A percentile compares a stretch with the other conserved stretches of the same genome.
phyloP scores from a whole-genome alignment of 352 stramenopile genomes.

The Thalassiosira hispida region DNA sequence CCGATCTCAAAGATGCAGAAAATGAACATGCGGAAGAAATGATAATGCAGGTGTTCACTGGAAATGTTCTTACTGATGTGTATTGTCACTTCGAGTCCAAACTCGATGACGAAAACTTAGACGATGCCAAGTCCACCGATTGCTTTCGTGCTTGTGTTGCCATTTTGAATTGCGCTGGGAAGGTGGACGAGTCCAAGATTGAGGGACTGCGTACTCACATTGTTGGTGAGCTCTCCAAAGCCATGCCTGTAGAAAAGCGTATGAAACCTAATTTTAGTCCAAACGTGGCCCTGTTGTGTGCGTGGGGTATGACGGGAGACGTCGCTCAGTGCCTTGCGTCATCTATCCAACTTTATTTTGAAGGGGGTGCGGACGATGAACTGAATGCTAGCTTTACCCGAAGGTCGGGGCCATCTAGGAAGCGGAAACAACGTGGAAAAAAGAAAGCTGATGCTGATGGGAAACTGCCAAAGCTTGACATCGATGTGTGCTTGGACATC shows the following conservation, averaged over 20 bases:
- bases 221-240: slow-evolving; percentile 27
- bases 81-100: slow-evolving; percentile 71
- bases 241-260: slow-evolving; percentile 21
- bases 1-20: slow-evolving; percentile 42
- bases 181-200: slow-evolving; percentile 50
- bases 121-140: slow-evolving; percentile 31
- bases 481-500: slow-evolving; percentile 55
- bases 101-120: slow-evolving; percentile 14
- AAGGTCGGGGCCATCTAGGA: slow-evolving; percentile 21
- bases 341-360: slow-evolving; percentile 59
- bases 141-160: slow-evolving; percentile 61
- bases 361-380: slow-evolving; percentile 29
- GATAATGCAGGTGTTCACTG: slow-evolving; percentile 59
- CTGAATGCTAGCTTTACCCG: slow-evolving; percentile 17
- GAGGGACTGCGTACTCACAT: slow-evolving; percentile 55
- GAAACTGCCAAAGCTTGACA: slow-evolving; percentile 43
- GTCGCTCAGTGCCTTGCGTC: slow-evolving; percentile 58
- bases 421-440: slow-evolving; percentile 25
- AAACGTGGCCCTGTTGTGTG: slow-evolving; percentile 67
- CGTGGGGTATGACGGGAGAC: slow-evolving; percentile 69
- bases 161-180: slow-evolving; percentile 64
- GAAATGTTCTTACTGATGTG: slow-evolving; percentile 59
- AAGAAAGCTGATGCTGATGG: slow-evolving; percentile 37
- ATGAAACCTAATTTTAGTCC: slow-evolving; percentile 49
- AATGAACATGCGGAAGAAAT: slow-evolving; percentile 51